Evolutionary conservation across 108 stramenopile species (phyloP).

Genomic region (Pseudonitzschia pungens): DNA sequence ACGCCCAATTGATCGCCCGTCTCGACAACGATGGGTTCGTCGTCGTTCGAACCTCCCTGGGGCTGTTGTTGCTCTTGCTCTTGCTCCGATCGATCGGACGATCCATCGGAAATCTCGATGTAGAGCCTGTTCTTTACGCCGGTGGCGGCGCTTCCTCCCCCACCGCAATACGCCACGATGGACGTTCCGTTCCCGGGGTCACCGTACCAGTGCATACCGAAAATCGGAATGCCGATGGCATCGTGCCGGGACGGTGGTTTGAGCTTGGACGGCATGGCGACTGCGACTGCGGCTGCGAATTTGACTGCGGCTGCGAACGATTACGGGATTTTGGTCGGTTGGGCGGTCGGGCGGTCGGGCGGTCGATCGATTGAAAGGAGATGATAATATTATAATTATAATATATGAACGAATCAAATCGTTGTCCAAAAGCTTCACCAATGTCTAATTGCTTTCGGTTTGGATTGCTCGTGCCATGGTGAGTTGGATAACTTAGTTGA

Average conservation of each 20-base stretch:
- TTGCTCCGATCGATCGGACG: not conserved
- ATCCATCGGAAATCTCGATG: conserved; percentile 18
- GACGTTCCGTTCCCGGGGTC: conserved; percentile 49
- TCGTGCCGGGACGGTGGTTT: conserved; percentile 52
- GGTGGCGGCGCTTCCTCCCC: conserved; percentile 69
- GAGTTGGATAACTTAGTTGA: no score
- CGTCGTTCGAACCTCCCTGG: conserved; percentile 19
- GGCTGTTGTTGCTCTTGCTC: not conserved
- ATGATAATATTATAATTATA: no score
- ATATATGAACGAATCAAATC: no score
- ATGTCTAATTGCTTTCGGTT: no score
- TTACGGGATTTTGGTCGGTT: conserved; percentile 2
- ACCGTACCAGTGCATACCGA: conserved; percentile 65
- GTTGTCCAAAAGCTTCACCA: no score
- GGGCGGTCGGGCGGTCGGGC: not conserved
- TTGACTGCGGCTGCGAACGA: no score
- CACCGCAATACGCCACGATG: conserved; percentile 70
- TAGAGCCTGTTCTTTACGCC: conserved; percentile 66
- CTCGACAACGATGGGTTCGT: conserved; percentile 25
- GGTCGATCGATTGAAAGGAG: no score
- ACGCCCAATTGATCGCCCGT: conserved; percentile 48
- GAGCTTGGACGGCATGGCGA: conserved; percentile 6
- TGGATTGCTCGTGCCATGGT: no score
- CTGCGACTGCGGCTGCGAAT: no score
- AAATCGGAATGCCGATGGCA: conserved; percentile 53